These are phyloP conservation scores for Lunasporangiospora selenospora DNA, from an alignment of 192 early-diverging fungal genomes.

Conservation along the genomic window DNA sequence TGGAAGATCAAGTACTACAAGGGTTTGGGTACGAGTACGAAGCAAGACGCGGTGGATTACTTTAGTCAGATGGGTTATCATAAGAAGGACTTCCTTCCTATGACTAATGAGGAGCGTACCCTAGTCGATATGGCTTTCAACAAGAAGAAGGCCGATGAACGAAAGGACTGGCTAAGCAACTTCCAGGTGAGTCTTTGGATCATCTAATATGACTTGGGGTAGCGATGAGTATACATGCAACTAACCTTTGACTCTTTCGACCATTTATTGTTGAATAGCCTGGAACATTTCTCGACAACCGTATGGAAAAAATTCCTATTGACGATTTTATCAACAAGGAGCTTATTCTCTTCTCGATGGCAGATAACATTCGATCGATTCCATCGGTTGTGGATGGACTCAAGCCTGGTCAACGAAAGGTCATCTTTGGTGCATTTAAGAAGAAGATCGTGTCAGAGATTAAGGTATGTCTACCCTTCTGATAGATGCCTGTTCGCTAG, in stretches of 20 bases:
- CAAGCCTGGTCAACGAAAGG: conserved; percentile 97
- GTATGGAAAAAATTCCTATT: conserved; percentile 76
- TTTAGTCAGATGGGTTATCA: conserved; percentile 85
- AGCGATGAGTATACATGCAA: background rate
- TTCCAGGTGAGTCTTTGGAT: conserved; percentile 55
- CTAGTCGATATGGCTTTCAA: conserved; percentile 98
- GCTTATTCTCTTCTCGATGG: conserved; percentile 92
- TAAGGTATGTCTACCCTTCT: conserved; percentile 58
- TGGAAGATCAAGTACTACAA: conserved; percentile 98
- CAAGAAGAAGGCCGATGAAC: conserved; percentile 92
- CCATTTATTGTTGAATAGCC: conserved; percentile 57
- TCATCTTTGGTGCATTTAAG: conserved; percentile 87
- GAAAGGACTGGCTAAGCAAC: conserved; percentile 91
- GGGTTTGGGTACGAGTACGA: conserved; percentile 92
- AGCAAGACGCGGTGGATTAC: conserved; percentile 88
- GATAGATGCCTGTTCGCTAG: background rate
- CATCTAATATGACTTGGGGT: background rate
- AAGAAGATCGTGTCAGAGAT: conserved; percentile 81
- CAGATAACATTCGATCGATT: conserved; percentile 95
- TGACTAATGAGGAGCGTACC: conserved; percentile 64
- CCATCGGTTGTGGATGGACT: conserved; percentile 94
- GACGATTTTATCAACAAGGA: conserved; percentile 95
- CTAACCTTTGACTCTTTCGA: background rate
- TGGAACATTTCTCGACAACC: conserved; percentile 91
- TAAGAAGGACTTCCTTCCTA: conserved; percentile 75